These are phyloP conservation scores for Suillus subluteus DNA, from an alignment of 768 basidiomycete genomes.

Conservation along the genomic window DNA sequence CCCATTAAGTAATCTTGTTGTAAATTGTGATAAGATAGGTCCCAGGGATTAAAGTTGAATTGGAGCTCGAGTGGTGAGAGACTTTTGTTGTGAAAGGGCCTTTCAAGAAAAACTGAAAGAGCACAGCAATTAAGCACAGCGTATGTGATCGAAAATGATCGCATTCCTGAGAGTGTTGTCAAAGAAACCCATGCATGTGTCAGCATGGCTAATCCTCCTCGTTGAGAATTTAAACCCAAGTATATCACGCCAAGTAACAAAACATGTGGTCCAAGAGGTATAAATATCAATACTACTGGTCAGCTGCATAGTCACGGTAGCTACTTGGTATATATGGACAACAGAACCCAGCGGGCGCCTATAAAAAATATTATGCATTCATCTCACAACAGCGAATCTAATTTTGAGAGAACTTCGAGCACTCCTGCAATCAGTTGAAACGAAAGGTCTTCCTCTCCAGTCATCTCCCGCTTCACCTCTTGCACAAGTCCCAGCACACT, in stretches of 20 bases:
- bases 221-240: no score
- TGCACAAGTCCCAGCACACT: constrained; percentile 72
- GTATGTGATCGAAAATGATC: neutral
- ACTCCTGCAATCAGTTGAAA: constrained; percentile 94
- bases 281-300: no score
- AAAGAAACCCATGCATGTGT: constrained; percentile 5
- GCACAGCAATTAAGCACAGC: neutral
- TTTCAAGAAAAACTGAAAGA: neutral
- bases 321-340: no score
- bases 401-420: constrained; percentile 88
- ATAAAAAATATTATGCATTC: neutral
- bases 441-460: constrained; percentile 75
- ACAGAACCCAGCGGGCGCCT: no score
- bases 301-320: no score
- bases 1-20: neutral
- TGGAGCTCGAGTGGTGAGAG: neutral
- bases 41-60: no score
- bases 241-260: neutral
- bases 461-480: constrained; percentile 75
- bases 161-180: constrained; percentile 11
- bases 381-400: constrained; percentile 67
- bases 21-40: neutral
- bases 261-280: no score
- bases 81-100: neutral
- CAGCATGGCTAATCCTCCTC: neutral